phyloP scores from a whole-genome alignment of 495 filamentous ascomycete species.

The Penicillium canescens region DNA sequence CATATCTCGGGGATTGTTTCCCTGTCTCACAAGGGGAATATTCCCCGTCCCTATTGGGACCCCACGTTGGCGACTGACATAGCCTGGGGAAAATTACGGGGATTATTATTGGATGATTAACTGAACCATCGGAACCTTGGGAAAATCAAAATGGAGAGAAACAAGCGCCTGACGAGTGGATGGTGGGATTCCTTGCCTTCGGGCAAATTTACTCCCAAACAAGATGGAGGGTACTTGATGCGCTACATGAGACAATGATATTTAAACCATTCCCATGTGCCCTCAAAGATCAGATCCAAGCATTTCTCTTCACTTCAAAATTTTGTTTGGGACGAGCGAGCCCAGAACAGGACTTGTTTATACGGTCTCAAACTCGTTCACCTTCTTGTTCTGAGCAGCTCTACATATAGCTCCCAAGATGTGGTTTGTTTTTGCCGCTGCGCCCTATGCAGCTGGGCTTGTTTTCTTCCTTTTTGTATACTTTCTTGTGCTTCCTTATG shows the following conservation, averaged over 20 bases:
- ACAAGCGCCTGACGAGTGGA: too few species aligned
- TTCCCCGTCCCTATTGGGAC: constrained; percentile 14
- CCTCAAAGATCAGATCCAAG: not conserved
- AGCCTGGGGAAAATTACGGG: not conserved
- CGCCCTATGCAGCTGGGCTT: constrained; percentile 30
- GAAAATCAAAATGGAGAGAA: not conserved
- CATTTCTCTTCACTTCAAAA: not conserved
- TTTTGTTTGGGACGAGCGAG: not conserved
- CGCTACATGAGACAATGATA: constrained; percentile 4
- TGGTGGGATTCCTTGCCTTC: not conserved
- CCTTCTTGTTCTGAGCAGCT: not conserved
- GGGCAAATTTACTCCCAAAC: constrained; percentile 2
- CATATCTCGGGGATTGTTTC: constrained; percentile 8
- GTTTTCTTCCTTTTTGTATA: constrained; percentile 31
- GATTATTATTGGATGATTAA: constrained; percentile 13
- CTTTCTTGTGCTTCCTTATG: constrained; percentile 40
- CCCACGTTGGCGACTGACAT: constrained; percentile 1
- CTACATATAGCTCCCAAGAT: constrained; percentile 11
- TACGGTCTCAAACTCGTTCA: not conserved
- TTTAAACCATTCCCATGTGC: constrained; percentile 8
- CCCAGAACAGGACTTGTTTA: not conserved
- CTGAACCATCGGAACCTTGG: not conserved
- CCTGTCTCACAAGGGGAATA: constrained; percentile 12
- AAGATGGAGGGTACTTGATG: not conserved
- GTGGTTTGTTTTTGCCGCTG: constrained; percentile 22